Base-by-base conservation (phyloP, 345 rosid genomes). In the Syzygium aromaticum region DNA sequence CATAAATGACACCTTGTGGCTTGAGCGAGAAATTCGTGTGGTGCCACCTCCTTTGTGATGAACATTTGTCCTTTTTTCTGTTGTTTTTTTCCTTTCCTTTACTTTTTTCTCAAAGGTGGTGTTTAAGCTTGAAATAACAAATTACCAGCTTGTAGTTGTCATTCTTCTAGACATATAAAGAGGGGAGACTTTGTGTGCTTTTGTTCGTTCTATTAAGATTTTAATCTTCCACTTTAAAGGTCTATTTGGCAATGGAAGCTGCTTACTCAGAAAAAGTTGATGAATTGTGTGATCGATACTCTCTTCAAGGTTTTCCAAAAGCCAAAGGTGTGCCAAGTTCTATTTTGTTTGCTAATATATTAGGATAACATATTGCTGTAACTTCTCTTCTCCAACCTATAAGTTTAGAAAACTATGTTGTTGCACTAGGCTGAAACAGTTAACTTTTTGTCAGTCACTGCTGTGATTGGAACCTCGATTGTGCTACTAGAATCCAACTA, bases 181-280 rank as follows among this genome's bases (percentile, higher is more conserved):
- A 53, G 77, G 63, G 49, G 30, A 77, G 78, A n/a, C n/a, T 52
- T 23, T 77, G n/a, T 0, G 2, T 53, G 54, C 11, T 52, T 40
- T 40, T 86, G 49, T 54, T 77, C 30, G 9, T 86, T 86, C 61
- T 33, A 33, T 30, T 51, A 77, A 63, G 11, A 11, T 73, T 80
- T 61, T 84, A 1, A 43, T 8, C 54, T 85, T 84, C 40, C 30
- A 51, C 77, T 84, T 91, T 85, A 86, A 85, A 98, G 99, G 98
- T 98, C 88, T 94, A 93, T 93, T 89, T 97, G 94, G 99, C 99
- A 85, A 93, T 96, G 99, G 99, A 97, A 94, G 98, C 99, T 89
- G 98, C 99, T 83, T 97, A 96, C 91, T 64, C 86, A 2, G 99
- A 98, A 94, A 98, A 98, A 92, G 99, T 98, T 89, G 95, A 94